Conservation (phyloP, 2,329 filamentous ascomycete species). For the Celoporthe dispersa region DNA sequence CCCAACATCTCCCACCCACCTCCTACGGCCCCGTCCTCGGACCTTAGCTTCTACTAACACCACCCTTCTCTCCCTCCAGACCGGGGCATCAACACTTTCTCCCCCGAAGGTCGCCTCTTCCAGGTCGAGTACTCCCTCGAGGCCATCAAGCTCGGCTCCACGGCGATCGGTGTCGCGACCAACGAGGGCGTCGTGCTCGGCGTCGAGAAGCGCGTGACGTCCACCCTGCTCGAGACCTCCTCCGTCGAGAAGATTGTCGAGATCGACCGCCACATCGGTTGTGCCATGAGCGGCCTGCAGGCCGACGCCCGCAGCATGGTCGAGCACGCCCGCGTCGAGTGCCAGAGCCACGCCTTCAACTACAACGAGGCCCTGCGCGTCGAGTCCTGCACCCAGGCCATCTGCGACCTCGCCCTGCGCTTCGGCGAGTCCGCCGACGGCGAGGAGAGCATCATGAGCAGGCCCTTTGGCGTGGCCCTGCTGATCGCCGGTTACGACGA, state of each 20-base stretch:
- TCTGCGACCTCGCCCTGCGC: constrained; percentile 93
- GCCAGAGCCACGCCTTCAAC: constrained; percentile 96
- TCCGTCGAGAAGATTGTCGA: constrained; percentile 99
- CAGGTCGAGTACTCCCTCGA: constrained; percentile 99
- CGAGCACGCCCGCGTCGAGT: constrained; percentile 97
- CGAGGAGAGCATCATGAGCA: constrained; percentile 97
- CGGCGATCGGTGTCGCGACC: constrained; percentile 96
- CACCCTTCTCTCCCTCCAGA: constrained; percentile 57
- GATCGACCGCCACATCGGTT: constrained; percentile 98
- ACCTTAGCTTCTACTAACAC: constrained; percentile 41
- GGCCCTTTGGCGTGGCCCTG: constrained; percentile 94
- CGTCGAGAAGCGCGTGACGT: constrained; percentile 98
- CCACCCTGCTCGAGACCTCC: constrained; percentile 93
- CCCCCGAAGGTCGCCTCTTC: constrained; percentile 98
- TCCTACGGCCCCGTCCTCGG: constrained; percentile 24
- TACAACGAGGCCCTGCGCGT: constrained; percentile 94
- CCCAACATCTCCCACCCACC: neutral
- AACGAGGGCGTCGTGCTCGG: constrained; percentile 94
- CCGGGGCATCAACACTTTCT: constrained; percentile 99
- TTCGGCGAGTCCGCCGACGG: constrained; percentile 98
- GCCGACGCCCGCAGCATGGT: constrained; percentile 97
- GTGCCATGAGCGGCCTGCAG: constrained; percentile 97
- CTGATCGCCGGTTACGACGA: constrained; percentile 97
- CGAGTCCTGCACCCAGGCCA: constrained; percentile 97
- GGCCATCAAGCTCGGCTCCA: constrained; percentile 98